Evolutionary conservation across 179 eudicot genomes (phyloP).

Genomic region (Sideroxylon spinosum): DNA sequence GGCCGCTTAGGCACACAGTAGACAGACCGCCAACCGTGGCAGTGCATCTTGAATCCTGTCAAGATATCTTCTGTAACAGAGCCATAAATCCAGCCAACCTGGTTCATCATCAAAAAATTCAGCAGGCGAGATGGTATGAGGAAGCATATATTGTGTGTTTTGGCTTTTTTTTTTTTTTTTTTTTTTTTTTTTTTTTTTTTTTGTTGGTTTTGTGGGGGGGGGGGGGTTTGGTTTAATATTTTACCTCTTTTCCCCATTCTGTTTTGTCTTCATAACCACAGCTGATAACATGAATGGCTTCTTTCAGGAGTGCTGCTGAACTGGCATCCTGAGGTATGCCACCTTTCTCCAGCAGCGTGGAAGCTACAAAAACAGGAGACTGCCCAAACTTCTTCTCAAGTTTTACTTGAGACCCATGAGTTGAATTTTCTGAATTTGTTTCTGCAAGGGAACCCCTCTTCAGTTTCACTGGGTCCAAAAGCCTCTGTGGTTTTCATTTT

Average conservation of each 20-base stretch:
- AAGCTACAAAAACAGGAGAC: constrained; percentile 39
- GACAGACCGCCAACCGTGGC: constrained; percentile 94
- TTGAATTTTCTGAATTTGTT: constrained; percentile 13
- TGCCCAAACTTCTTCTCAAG: constrained; percentile 41
- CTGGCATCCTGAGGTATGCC: constrained; percentile 24
- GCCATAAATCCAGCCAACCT: constrained; percentile 92
- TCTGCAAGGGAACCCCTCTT: constrained; percentile 18
- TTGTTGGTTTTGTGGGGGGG: no score
- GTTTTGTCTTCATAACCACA: constrained; percentile 52
- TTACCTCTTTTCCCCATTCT: constrained; percentile 57
- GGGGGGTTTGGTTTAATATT: not conserved
- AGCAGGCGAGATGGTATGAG: not conserved
- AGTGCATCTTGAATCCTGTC: constrained; percentile 93
- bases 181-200: not conserved
- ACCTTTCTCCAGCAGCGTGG: constrained; percentile 38
- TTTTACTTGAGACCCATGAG: constrained; percentile 28
- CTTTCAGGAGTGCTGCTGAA: constrained; percentile 31
- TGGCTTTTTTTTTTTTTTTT: not conserved
- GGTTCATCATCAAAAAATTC: constrained; percentile 9
- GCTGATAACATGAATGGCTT: constrained; percentile 46
- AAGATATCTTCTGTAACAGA: constrained; percentile 89
- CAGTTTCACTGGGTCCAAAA: not conserved
- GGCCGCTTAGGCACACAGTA: constrained; percentile 82
- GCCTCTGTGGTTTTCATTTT: not conserved
- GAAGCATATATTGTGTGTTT: not conserved